Conservation (phyloP, 345 rosid species). For the Populus deltoides region DNA sequence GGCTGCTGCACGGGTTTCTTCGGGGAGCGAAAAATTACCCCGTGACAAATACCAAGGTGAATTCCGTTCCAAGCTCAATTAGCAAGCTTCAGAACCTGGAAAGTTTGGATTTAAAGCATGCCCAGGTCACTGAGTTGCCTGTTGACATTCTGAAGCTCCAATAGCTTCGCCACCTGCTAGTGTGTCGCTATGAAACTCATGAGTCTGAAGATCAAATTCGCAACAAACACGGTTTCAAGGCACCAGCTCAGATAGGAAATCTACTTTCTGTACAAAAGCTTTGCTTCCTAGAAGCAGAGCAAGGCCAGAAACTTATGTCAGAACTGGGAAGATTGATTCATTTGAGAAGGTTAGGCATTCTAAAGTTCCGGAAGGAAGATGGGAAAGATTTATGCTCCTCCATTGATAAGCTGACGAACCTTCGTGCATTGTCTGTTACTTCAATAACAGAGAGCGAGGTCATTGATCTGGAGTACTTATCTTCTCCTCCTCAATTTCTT, state of each 20-base stretch:
- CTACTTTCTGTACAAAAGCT: constrained; percentile 18
- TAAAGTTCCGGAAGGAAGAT: constrained; percentile 18
- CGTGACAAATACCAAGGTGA: constrained; percentile 13
- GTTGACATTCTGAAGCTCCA: constrained; percentile 6
- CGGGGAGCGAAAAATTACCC: too few species aligned
- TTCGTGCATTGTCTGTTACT: constrained; percentile 13
- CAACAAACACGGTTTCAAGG: constrained; percentile 10
- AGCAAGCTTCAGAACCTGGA: constrained; percentile 3
- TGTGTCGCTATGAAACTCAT: not conserved
- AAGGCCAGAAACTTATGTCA: not conserved
- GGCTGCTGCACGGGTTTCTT: too few species aligned
- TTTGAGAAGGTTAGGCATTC: constrained; percentile 21
- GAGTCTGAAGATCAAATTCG: not conserved
- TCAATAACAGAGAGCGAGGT: constrained; percentile 15
- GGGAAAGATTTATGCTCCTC: constrained; percentile 20
- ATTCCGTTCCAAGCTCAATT: not conserved
- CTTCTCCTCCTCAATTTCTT: constrained; percentile 27
- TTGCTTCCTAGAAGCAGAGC: constrained; percentile 21
- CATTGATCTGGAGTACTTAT: constrained; percentile 18
- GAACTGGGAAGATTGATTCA: constrained; percentile 19
- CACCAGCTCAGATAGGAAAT: not conserved
- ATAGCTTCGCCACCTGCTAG: constrained; percentile 11
- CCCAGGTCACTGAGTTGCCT: constrained; percentile 9
- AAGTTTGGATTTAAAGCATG: constrained; percentile 13
- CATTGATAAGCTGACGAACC: constrained; percentile 15